Evolutionary conservation across 352 stramenopile genomes (phyloP).

Genomic region (Globisporangium carolinianum): DNA sequence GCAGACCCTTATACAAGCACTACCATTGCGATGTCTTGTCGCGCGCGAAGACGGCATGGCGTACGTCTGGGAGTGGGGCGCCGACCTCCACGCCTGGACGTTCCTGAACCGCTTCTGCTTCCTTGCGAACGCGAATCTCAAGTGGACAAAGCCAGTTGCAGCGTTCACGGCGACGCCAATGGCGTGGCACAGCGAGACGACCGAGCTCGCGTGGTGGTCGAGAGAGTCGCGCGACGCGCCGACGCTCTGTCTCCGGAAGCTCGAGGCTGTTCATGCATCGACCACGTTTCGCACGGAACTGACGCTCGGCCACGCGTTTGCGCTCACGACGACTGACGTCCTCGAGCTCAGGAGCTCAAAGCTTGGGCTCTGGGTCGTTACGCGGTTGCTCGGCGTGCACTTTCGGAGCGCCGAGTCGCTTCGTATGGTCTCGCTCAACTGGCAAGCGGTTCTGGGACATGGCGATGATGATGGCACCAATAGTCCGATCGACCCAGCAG

Average conservation of each 20-base stretch:
- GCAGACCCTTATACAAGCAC: too few relatives aligned
- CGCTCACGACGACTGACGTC: constrained; percentile 28
- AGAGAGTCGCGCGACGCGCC: constrained; percentile 51
- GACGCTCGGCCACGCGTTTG: constrained; percentile 56
- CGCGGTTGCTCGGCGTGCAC: constrained; percentile 33
- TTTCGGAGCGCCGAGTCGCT: constrained; percentile 54
- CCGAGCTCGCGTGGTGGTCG: constrained; percentile 76
- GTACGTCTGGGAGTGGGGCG: constrained; percentile 82
- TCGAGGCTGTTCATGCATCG: constrained; percentile 63
- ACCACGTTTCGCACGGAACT: constrained; percentile 77
- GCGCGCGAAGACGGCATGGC: constrained; percentile 71
- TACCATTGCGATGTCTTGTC: constrained; percentile 59
- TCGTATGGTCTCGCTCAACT: constrained; percentile 27
- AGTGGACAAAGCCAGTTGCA: constrained; percentile 65
- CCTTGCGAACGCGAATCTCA: constrained; percentile 75
- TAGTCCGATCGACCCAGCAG: neutral
- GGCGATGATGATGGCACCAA: neutral
- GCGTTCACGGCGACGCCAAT: constrained; percentile 46
- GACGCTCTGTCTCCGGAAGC: constrained; percentile 55
- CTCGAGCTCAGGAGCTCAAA: constrained; percentile 40
- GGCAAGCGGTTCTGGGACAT: constrained; percentile 14
- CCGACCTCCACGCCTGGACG: constrained; percentile 70
- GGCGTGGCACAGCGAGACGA: constrained; percentile 27
- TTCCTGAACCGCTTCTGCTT: constrained; percentile 82
- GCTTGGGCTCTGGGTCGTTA: constrained; percentile 70